Base-by-base conservation (phyloP, 192 early-diverging fungal species). In the Coemansia sp. region DNA sequence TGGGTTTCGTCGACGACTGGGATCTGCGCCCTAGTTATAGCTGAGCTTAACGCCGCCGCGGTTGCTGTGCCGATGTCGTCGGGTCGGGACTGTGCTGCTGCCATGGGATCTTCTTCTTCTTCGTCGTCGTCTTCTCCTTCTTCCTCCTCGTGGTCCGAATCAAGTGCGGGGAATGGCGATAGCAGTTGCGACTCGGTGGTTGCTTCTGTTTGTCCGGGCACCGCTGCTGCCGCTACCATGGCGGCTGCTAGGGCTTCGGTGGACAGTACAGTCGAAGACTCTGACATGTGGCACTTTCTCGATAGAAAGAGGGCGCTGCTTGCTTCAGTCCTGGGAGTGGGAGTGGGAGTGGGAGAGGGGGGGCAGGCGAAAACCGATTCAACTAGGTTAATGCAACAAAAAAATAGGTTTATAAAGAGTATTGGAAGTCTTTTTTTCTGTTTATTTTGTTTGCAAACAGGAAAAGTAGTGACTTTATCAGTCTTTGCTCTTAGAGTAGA, bases 41-140 rank as follows among this genome's bases (percentile, higher is more conserved):
- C 69, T 0, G 62, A 71, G 40, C 71, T 67, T 4, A 79, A 53
- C 15, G 76, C 71, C 13, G 62, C 69, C 0, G 70, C 75, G 14
- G 70, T 72, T 5, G 70, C 67, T 25, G 62, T 34, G 14, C 58
- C 56, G 5, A 67, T 67, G 8, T 61, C 66, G 35, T 42, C 48
- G 6, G 59, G 20, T 3, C 22, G 33, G 10, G 43, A 17, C 25
- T 38, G 22, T 14, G 15, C 59, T 15, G 59, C 58, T 45, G 10
- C 42, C 42, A 32, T 40, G 9, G 22, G 23, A 29, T 55, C 32
- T 4, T 58, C 56, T 29, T 29, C 29, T 1, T 29, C 3, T 29
- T n/a, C n/a, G n/a, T n/a, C n/a, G n/a, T n/a, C n/a, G n/a, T 58
- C 56, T 29, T 29, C 29, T 1, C 3, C 3, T 29, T 55, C 32